phyloP scores from a whole-genome alignment of 192 early-diverging fungal species.

The Coemansia asiatica region DNA sequence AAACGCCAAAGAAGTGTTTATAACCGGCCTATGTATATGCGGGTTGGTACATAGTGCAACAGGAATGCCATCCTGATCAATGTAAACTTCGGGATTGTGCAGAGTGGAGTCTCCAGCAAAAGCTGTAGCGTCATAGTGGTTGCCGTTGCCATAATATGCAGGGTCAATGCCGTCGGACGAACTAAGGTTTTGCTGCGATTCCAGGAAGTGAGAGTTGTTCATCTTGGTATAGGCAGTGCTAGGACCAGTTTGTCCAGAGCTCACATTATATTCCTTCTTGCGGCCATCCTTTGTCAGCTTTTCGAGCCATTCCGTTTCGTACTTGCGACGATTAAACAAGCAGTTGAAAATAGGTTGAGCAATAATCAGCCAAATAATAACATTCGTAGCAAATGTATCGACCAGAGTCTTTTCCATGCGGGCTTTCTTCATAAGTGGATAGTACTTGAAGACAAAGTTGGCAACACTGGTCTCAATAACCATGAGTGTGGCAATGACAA shows the following conservation, averaged over 20 bases:
- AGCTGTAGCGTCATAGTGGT: too few relatives aligned
- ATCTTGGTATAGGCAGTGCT: too few relatives aligned
- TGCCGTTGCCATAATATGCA: too few relatives aligned
- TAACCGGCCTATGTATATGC: slow-evolving; percentile 37
- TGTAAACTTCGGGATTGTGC: slow-evolving; percentile 24
- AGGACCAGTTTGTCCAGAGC: too few relatives aligned
- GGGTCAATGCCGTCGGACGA: too few relatives aligned
- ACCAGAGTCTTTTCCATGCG: slow-evolving; percentile 19
- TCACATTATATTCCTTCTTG: too few relatives aligned
- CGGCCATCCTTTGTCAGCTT: slow-evolving; percentile 11
- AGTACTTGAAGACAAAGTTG: slow-evolving; percentile 9
- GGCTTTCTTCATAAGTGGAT: not conserved
- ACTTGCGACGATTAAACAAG: slow-evolving; percentile 12
- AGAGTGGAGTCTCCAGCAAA: too few relatives aligned
- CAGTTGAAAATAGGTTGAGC: slow-evolving; percentile 19
- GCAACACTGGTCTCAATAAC: slow-evolving; percentile 22
- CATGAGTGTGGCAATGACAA: slow-evolving; percentile 11
- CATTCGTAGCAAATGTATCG: slow-evolving; percentile 15
- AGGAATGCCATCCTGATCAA: slow-evolving; percentile 32
- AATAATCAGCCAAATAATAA: slow-evolving; percentile 17
- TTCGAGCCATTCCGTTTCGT: slow-evolving; percentile 25
- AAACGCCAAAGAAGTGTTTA: slow-evolving; percentile 41
- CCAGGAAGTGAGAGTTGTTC: too few relatives aligned
- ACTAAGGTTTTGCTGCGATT: too few relatives aligned
- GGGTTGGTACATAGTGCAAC: slow-evolving; percentile 41